Evolutionary conservation across 1,284 basidiomycete species (phyloP), one percentile per base, ranked within the genome.

Genomic region (Ganoderma leucocontextum): DNA sequence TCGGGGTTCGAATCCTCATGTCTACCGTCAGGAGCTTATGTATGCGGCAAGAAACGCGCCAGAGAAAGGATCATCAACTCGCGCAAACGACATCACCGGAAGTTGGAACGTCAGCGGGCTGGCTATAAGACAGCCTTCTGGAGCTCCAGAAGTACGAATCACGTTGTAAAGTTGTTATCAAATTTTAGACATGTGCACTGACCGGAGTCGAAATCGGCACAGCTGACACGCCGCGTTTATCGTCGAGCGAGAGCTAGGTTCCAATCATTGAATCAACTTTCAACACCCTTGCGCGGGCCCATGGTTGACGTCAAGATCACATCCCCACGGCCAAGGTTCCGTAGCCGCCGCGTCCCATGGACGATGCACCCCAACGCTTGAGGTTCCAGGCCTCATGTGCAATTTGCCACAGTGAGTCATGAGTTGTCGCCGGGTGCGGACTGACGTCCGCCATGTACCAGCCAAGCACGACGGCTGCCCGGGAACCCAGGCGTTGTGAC

Each of bases 281-380:
- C 9, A 65, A 36, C 25, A 8, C 35, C 52, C 10, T 38, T 53
- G 41, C 35, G 36, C 60, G 66, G 22, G 52, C 68, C 71, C 65
- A 67, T 72, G 55, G 44, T 72, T 74, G 73, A 74, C 73, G 73
- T 73, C 73, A 74, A 71, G 35, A 66, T 70, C 57, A 70, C 60
- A 44, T 22, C 22, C 59, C 60, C 33, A 22, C 55, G 52, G 63
- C 52, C n/a, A 49, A 61, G n/a, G 12, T 58, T 49, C 47, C 22
- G 19, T 47, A 49, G 9, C 19, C 3, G 36, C 57, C 35, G 57
- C 58, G 33, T 62, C 55, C 61, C 71, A 62, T 49, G 62, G 64
- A 65, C 61, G 65, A 29, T 63, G 60, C 66, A 35, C 58, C 22
- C 58, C 58, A 60, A 13, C n/a, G 38, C 22, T 6, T 39, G 10